phyloP scores from a whole-genome alignment of 495 filamentous ascomycete genomes.

The Penicillium manginii region DNA sequence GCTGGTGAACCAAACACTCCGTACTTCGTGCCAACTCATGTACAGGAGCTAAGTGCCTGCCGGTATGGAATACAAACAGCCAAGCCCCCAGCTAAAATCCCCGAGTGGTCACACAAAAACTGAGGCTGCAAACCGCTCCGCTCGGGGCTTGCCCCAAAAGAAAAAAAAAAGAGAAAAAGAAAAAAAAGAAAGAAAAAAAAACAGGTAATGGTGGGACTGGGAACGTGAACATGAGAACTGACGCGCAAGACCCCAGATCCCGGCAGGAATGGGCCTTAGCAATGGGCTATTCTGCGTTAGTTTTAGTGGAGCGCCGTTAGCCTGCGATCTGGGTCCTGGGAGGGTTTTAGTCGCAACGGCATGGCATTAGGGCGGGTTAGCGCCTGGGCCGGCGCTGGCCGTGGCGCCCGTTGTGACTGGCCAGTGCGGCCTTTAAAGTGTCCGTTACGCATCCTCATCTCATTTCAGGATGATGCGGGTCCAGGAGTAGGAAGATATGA shows the following conservation, averaged over 20 bases:
- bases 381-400: constrained; percentile 23
- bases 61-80: neutral
- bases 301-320: constrained; percentile 25
- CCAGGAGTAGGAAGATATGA: no score
- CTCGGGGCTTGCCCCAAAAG: constrained; percentile 8
- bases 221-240: neutral
- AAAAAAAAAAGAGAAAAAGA: constrained; percentile 17
- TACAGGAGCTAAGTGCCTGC: neutral
- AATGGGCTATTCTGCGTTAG: neutral
- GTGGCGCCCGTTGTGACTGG: constrained; percentile 22
- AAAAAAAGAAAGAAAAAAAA: neutral
- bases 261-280: neutral
- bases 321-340: constrained; percentile 23
- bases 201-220: neutral
- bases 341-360: constrained; percentile 34
- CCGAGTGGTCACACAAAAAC: constrained; percentile 29
- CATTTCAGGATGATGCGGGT: constrained; percentile 35
- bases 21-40: no score
- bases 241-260: constrained; percentile 15
- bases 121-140: constrained; percentile 23
- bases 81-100: constrained; percentile 28
- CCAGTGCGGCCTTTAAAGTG: constrained; percentile 27
- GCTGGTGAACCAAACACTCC: no score
- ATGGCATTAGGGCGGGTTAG: constrained; percentile 30
- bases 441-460: constrained; percentile 29